A percentile compares a stretch with the other conserved stretches of the same genome.
phyloP scores from a whole-genome alignment of 345 rosid genomes.

The Arabidopsis thaliana region TAIR10.1 NC_003070.9:6888001-6888500 shows the following conservation, averaged over 20 bases:
- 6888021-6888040: constrained; percentile 11
- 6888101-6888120: constrained; percentile 58
- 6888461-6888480: constrained; percentile 91
- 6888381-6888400: neutral
- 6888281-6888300: constrained; percentile 99
- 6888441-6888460: constrained; percentile 99
- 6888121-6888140: neutral
- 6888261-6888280: constrained; percentile 95
- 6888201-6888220: constrained; percentile 85
- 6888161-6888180: neutral
- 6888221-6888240: constrained; percentile 72
- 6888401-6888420: neutral
- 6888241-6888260: constrained; percentile 92
- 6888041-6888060: constrained; percentile 86
- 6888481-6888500: constrained; percentile 95
- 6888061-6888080: constrained; percentile 95
- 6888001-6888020: neutral
- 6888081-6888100: constrained; percentile 96
- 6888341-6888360: constrained; percentile 73
- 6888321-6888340: constrained; percentile 99
- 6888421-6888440: constrained; percentile 78
- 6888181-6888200: constrained; percentile 67
- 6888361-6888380: neutral
- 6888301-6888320: constrained; percentile 98
- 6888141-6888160: neutral